Evolutionary conservation across 768 basidiomycete genomes (phyloP), one percentile per base, ranked within the genome.

Genomic region (Tricholoma matsutake): DNA sequence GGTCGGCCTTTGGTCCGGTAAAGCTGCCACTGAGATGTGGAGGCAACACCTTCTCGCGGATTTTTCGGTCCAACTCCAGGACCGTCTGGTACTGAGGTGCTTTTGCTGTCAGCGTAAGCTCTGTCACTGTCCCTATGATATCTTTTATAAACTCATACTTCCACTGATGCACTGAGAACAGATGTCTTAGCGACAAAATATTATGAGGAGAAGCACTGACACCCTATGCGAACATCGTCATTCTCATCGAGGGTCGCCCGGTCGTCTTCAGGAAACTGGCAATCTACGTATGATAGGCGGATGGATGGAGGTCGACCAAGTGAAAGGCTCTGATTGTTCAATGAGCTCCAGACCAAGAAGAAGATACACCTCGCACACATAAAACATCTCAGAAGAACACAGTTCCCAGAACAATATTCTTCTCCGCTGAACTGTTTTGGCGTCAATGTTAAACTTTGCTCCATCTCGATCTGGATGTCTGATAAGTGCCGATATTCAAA

Each of bases 331-430:
- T 87, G 61, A 13, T 34, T 8, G 14, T 20, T 51, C 41, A 9
- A 64, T 59, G 13, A 57, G 60, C 22, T 56, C 58, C 28, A 41
- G 10, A n/a, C 16, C 43, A 11, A 22, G 11, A 11, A 14, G 53
- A 13, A 3, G 29, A 5, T 31, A 16, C 49, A 18, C 18, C 45
- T 37, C 8, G 66, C 67, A 56, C 56, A 81, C 80, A 68, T 77
- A 76, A 58, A 79, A 84, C 31, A 76, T 77, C 65, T 90, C 88
- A 6, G 79, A 69, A 5, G 83, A 79, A 61, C 83, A 81, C 6
- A 88, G 65, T 65, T 91, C 88, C 86, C 88, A 91, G 65, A 91
- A 91, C 7, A 91, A 70, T 6, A 75, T 71, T 52, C 89, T 80
- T 56, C 89, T 78, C 45, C 86, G 78, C 67, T 89, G 80, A 9